These are phyloP conservation scores for Stentor roeselii DNA, from an alignment of 73 alveolate species.

Conservation along the genomic window DNA sequence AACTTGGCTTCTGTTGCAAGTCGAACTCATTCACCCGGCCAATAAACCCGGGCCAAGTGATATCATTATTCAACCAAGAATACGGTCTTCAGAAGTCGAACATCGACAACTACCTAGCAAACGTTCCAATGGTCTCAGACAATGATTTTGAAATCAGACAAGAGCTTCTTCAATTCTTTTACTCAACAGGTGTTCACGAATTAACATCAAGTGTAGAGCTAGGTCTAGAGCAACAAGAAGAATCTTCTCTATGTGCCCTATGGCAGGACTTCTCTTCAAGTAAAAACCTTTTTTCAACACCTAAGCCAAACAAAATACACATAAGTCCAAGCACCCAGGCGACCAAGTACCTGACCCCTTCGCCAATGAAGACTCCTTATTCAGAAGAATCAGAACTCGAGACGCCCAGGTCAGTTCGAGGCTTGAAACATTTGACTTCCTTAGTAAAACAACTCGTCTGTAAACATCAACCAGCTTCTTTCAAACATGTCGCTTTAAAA, in stretches of 20 bases:
- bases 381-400: constrained; percentile 23
- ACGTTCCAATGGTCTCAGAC: not conserved
- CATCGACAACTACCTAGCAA: constrained; percentile 6
- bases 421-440: constrained; percentile 63
- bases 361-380: not conserved
- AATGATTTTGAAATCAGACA: not conserved
- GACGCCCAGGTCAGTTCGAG: constrained; percentile 31
- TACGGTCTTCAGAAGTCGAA: constrained; percentile 5
- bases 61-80: not conserved
- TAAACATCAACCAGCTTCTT: constrained; percentile 53
- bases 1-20: not conserved
- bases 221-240: not conserved
- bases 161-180: not conserved
- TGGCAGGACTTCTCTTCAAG: not conserved
- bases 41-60: not conserved
- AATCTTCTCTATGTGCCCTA: not conserved
- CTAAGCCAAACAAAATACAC: not conserved
- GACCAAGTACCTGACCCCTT: not conserved
- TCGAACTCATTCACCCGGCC: not conserved
- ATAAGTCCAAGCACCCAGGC: constrained; percentile 25
- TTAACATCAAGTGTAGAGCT: not conserved
- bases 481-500: constrained; percentile 72
- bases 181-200: not conserved
- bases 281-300: constrained; percentile 9
- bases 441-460: constrained; percentile 65